Base-by-base conservation (phyloP, 2,329 filamentous ascomycete species). In the Hymenoscyphus albidus region DNA sequence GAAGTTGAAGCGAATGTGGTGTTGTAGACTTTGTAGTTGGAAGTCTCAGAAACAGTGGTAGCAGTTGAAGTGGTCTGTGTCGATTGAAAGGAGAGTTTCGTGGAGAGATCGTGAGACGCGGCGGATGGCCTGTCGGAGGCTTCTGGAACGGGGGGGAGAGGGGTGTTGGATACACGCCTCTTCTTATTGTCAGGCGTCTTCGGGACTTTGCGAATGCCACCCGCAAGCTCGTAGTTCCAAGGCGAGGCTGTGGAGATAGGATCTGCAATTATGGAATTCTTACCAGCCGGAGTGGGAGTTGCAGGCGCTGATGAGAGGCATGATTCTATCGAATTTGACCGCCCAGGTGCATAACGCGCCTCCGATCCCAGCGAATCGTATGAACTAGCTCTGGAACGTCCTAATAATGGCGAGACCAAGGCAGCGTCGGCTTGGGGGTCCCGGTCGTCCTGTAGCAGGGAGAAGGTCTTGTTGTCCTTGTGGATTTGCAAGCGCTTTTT, bases 161-260 rank as follows among this genome's bases (percentile, higher is more conserved):
- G 64, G 58, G 60, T 65, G 32, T 71, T 70, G 31, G 63, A 65
- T 35, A 62, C 38, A 60, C 64, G 65, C 63, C 70, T 74, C 51
- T 71, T 69, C 67, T 75, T 75, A 51, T 70, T 66, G 62, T 76
- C 72, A 68, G 74, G 74, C 64, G 72, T 76, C 64, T 72, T 73
- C 48, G 74, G 71, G 38, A 76, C 75, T 66, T 76, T 75, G 42
- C 75, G 72, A 62, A 76, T 69, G 61, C 74, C 74, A 59, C 74
- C 75, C 14, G 74, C 71, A 44, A 76, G 69, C 58, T 72, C 65
- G 67, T 74, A 76, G 61, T 75, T 73, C 70, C 70, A 73, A 58
- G 74, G 74, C 38, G 74, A 72, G 58, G 58, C 68, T 65, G 61
- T 71, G 48, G 16, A 57, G 68, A 71, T 74, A 74, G 67, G 71